Conservation (phyloP, 805 yeast genomes). For the Metschnikowia baotianmanensis region DNA sequence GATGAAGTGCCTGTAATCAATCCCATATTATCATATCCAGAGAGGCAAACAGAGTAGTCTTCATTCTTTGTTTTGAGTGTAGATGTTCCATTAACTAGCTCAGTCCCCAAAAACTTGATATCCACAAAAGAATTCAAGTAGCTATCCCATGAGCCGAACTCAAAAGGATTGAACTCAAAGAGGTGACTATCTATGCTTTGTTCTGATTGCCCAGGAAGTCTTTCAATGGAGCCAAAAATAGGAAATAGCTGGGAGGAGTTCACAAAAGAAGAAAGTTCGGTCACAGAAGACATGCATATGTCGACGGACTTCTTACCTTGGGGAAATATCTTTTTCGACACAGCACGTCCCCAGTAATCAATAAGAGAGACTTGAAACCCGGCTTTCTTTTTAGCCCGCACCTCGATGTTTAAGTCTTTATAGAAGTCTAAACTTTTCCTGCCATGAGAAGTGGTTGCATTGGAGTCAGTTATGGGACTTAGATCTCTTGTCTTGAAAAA, state of each 20-base stretch:
- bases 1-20: constrained; percentile 65
- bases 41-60: constrained; percentile 39
- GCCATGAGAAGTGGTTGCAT: neutral
- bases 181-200: constrained; percentile 41
- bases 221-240: constrained; percentile 41
- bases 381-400: constrained; percentile 47
- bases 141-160: constrained; percentile 67
- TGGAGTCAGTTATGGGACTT: neutral
- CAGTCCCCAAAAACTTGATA: constrained; percentile 53
- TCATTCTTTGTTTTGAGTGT: constrained; percentile 20
- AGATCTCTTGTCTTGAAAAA: constrained; percentile 8
- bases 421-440: constrained; percentile 37
- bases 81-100: constrained; percentile 43
- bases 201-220: constrained; percentile 31
- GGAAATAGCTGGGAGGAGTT: constrained; percentile 48
- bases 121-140: constrained; percentile 46
- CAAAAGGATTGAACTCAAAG: constrained; percentile 62
- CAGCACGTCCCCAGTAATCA: constrained; percentile 68
- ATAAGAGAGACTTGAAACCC: constrained; percentile 61
- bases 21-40: constrained; percentile 57
- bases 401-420: constrained; percentile 51
- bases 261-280: constrained; percentile 33
- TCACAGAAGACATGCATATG: constrained; percentile 37
- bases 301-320: constrained; percentile 32
- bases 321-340: constrained; percentile 47